Evolutionary conservation across 2,329 filamentous ascomycete genomes (phyloP).

Genomic region (Diaporthe ampelina): DNA sequence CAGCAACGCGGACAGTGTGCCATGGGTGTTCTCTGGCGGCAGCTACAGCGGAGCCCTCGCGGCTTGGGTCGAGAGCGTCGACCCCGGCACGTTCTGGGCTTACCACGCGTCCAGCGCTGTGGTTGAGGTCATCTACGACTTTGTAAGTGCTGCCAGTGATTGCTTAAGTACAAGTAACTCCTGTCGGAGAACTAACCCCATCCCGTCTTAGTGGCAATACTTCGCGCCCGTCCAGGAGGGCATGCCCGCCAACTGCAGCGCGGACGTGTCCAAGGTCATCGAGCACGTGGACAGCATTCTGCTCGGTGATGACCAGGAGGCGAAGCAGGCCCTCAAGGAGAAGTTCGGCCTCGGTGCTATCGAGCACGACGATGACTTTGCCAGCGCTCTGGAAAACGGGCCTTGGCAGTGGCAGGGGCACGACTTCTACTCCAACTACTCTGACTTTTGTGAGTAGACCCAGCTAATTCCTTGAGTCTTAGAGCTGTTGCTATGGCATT

Average conservation of each 20-base stretch:
- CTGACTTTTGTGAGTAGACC: slow-evolving; percentile 55
- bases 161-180: not conserved
- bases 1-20: slow-evolving; percentile 62
- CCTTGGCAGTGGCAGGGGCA: slow-evolving; percentile 71
- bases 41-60: slow-evolving; percentile 69
- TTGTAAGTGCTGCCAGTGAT: slow-evolving; percentile 46
- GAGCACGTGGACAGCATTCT: slow-evolving; percentile 64
- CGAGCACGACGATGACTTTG: slow-evolving; percentile 62
- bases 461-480: too few relatives aligned
- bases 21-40: slow-evolving; percentile 69
- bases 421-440: slow-evolving; percentile 60
- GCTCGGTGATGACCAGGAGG: slow-evolving; percentile 53
- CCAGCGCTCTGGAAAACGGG: slow-evolving; percentile 65
- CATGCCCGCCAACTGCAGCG: slow-evolving; percentile 69
- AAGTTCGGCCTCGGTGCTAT: slow-evolving; percentile 63
- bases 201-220: slow-evolving; percentile 61
- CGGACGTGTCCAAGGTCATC: slow-evolving; percentile 65
- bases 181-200: not conserved
- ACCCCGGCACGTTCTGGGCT: slow-evolving; percentile 71
- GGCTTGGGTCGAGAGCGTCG: slow-evolving; percentile 64
- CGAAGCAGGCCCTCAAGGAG: slow-evolving; percentile 61
- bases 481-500: slow-evolving; percentile 46
- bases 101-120: slow-evolving; percentile 70
- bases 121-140: slow-evolving; percentile 64
- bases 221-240: slow-evolving; percentile 67